phyloP scores from a whole-genome alignment of 108 stramenopile genomes.

The Fistulifera solaris region DNA sequence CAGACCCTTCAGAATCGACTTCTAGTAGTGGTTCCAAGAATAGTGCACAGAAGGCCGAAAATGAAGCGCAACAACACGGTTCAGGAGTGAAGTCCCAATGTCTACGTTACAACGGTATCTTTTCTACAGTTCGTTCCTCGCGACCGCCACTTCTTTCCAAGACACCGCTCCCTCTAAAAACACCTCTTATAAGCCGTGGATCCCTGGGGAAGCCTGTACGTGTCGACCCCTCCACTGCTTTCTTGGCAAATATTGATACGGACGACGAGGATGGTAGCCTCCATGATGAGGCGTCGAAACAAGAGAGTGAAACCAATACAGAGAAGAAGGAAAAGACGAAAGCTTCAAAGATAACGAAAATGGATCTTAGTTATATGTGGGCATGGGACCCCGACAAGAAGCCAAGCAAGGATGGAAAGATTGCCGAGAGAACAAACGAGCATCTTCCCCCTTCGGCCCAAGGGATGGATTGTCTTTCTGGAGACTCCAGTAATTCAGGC shows the following conservation, averaged over 20 bases:
- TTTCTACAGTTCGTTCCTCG: no score
- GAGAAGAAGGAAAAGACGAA: not conserved
- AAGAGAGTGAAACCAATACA: not conserved
- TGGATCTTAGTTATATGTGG: conserved; percentile 83
- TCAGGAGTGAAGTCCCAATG: not conserved
- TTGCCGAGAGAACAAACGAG: not conserved
- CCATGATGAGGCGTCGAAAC: not conserved
- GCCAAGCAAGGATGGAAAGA: conserved; percentile 10
- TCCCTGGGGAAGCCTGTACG: not conserved
- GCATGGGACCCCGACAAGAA: conserved; percentile 60
- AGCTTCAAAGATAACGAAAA: conserved; percentile 27
- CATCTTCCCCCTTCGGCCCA: conserved; percentile 12
- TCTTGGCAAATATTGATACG: no score
- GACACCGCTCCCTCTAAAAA: not conserved
- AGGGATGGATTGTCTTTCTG: not conserved
- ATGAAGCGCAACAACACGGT: not conserved
- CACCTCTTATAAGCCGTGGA: not conserved
- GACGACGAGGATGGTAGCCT: not conserved
- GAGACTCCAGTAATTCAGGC: no score
- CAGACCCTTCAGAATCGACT: not conserved
- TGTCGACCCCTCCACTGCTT: not conserved
- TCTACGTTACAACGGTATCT: not conserved
- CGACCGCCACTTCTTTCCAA: conserved; percentile 1
- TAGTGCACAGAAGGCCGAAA: conserved; percentile 1
- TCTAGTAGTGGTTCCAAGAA: not conserved